phyloP scores from a whole-genome alignment of 768 basidiomycete species.

The Holtermannia corniformis region DNA sequence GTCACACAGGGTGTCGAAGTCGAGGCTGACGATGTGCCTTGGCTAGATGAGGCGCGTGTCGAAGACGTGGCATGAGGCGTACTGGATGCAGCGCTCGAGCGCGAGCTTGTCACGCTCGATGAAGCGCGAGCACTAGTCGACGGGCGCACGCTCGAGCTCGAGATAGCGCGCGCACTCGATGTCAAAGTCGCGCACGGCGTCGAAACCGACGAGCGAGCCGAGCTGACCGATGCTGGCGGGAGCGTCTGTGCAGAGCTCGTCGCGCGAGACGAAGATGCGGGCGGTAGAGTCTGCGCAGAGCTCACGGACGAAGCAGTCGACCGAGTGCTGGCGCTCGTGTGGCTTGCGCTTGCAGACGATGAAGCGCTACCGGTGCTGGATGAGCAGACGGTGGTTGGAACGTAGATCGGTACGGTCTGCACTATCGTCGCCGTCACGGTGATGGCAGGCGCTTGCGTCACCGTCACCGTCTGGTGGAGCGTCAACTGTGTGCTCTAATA shows the following conservation, averaged over 20 bases:
- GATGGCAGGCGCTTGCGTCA: neutral
- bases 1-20: neutral
- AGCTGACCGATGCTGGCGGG: no score
- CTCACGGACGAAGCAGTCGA: conserved; percentile 6
- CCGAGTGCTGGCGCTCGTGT: conserved; percentile 2
- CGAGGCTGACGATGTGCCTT: neutral
- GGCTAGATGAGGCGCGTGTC: neutral
- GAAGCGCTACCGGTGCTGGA: conserved; percentile 4
- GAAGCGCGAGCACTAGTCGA: neutral
- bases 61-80: neutral
- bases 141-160: no score
- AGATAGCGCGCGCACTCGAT: neutral
- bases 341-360: conserved; percentile 1
- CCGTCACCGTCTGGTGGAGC: neutral
- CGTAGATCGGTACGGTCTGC: neutral
- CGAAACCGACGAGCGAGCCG: no score
- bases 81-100: neutral
- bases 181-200: conserved; percentile 1
- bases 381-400: neutral
- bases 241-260: conserved; percentile 1
- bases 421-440: neutral
- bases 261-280: conserved; percentile 5
- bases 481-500: no score
- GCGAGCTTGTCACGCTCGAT: neutral
- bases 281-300: neutral